These are phyloP conservation scores for Leptographium flavum DNA, from an alignment of 2,329 filamentous ascomycete genomes.

Conservation along the genomic window DNA sequence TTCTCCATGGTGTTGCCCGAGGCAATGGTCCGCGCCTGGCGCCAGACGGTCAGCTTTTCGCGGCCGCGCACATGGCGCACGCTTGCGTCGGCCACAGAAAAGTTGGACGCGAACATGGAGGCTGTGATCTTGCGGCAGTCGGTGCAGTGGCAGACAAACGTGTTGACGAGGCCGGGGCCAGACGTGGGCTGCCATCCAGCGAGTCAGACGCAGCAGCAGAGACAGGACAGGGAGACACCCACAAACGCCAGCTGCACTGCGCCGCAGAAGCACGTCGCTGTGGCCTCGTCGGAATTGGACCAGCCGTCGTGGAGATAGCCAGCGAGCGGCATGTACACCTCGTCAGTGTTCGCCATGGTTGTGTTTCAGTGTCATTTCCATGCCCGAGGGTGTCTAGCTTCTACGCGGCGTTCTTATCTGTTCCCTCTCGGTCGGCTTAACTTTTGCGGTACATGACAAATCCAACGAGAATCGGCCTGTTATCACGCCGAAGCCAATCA, in stretches of 20 bases:
- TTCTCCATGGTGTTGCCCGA: constrained; percentile 41
- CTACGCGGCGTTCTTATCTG: too few species aligned
- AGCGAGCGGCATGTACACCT: constrained; percentile 22
- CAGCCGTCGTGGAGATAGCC: constrained; percentile 16
- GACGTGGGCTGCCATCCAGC: constrained; percentile 25
- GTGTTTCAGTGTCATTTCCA: too few species aligned
- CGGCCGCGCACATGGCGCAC: constrained; percentile 35
- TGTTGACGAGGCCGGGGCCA: constrained; percentile 28
- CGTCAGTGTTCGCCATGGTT: not conserved
- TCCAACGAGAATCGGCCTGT: too few species aligned
- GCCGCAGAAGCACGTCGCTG: constrained; percentile 45
- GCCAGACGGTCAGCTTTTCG: constrained; percentile 31
- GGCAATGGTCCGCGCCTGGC: constrained; percentile 30
- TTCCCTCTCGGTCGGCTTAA: too few species aligned
- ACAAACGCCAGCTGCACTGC: constrained; percentile 35
- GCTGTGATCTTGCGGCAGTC: constrained; percentile 50
- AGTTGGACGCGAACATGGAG: constrained; percentile 47
- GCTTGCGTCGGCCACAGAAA: constrained; percentile 30
- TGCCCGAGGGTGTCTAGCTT: too few species aligned
- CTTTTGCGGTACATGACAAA: too few species aligned
- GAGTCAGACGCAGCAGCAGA: not conserved
- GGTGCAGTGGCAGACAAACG: constrained; percentile 44
- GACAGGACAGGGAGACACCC: not conserved
- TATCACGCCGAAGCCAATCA: too few species aligned
- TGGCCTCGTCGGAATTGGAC: constrained; percentile 31